Evolutionary conservation across 345 rosid genomes (phyloP).

Genomic region (Brassica juncea): DNA sequence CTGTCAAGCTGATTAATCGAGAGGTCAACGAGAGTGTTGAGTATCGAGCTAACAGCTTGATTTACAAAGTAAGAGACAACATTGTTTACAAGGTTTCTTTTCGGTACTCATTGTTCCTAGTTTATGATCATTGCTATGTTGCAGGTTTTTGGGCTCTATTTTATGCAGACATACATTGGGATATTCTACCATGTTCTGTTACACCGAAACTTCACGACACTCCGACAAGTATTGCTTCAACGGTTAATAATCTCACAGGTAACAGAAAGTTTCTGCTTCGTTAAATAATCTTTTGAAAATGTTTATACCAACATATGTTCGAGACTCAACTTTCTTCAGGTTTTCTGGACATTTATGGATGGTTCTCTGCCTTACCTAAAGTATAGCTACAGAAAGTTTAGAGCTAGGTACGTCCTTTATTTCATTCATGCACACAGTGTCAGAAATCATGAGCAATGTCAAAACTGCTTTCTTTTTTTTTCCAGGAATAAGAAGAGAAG

Average conservation of each 20-base stretch:
- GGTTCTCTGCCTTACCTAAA: conserved; percentile 77
- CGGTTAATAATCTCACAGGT: conserved; percentile 76
- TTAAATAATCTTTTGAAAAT: conserved; percentile 8
- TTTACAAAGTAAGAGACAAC: conserved; percentile 66
- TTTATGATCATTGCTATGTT: conserved; percentile 2
- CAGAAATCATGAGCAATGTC: background rate
- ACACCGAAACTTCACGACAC: conserved; percentile 78
- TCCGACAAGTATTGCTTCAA: conserved; percentile 78
- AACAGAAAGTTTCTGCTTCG: background rate
- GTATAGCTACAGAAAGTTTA: conserved; percentile 73
- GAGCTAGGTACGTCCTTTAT: conserved; percentile 57
- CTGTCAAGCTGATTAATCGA: conserved; percentile 71
- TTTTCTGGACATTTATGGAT: conserved; percentile 74
- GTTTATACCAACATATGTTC: background rate
- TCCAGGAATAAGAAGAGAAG: conserved; percentile 66
- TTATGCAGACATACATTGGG: conserved; percentile 96
- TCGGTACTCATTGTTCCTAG: background rate
- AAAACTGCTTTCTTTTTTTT: conserved; percentile 7
- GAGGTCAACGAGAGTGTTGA: conserved; percentile 75
- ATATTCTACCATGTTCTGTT: conserved; percentile 91
- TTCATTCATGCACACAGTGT: conserved; percentile 7
- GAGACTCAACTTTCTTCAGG: conserved; percentile 44
- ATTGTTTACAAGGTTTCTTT: conserved; percentile 1
- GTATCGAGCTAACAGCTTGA: conserved; percentile 81
- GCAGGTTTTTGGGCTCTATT: conserved; percentile 95